Evolutionary conservation across 768 basidiomycete species (phyloP), one percentile per base, ranked within the genome.

Genomic region (Rhodotorula kratochvilovae): DNA sequence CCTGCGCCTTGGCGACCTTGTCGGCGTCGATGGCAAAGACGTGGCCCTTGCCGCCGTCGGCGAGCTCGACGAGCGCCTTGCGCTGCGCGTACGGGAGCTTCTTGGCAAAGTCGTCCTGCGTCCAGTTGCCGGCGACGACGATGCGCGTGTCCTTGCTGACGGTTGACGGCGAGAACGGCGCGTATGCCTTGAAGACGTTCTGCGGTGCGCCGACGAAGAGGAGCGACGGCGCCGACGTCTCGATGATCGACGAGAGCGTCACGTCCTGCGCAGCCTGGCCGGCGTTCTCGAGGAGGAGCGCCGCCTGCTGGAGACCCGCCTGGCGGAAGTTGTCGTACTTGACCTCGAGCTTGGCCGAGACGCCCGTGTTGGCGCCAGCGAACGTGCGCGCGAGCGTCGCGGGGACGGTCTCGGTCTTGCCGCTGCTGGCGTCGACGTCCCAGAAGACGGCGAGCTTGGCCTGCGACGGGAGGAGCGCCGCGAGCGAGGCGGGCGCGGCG

Each of bases 261-360:
- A 33, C 79, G 35, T 82, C 81, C 19, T 79, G 72, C 25, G 76
- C 75, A 6, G 77, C 80, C 6, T 84, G 84, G 21, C 85, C 81
- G 6, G 86, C 83, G 42, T 69, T 70, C 39, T 75, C 72, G 59
- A 94, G 83, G n/a, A 90, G 78, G 54, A 93, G 82, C 23, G 89
- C 85, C 77, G 87, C 86, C 23, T 85, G 86, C 23, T 86, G 84
- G 61, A 92, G 83, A 19, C 89, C 91, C 50, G 87, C 89, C 29
- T 85, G 87, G 31, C 89, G 89, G 81, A 89, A 87, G 43, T 86
- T 85, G 78, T 95, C 92, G 80, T 88, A 83, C 68, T 88, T 86
- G 27, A 85, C 85, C 43, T 90, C 81, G 55, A 87, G 85, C 70
- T 88, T 87, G 27, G 87, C 82, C 10, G 82, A 79, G 31, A 92